Base-by-base conservation (phyloP, 2,329 filamentous ascomycete genomes). In the Cladobotryum protrusum region DNA sequence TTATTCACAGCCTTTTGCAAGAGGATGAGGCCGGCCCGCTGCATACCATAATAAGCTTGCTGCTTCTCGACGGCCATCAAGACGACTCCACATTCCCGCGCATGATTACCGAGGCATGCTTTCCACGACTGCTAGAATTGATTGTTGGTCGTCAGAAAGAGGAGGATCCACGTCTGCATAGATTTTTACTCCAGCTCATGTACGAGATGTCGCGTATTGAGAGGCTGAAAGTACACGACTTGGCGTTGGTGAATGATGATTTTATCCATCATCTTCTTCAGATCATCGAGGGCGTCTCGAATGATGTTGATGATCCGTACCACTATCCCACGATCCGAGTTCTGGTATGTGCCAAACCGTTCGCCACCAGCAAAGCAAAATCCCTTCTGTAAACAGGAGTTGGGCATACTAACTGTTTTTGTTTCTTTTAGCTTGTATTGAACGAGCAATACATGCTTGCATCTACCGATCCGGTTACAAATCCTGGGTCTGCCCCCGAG, bases 381-480 rank as follows among this genome's bases (percentile, higher is more conserved):
- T 29, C 24, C 24, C 24, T 9, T 29, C 24, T 29, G 39, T 17
- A 17, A 8, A 13, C n/a, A 19, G 33, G 15, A n/a, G 14, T n/a
- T 5, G 14, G 11, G 32, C 13, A 40, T 24, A 50, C 59, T 63
- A 45, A 64, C 57, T 33, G 7, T 4, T 11, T 43, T n/a, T n/a
- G n/a, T n/a, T n/a, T n/a, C n/a, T n/a, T n/a, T 45, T 57, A 95
- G 89, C 80, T 99, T 59, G 91, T 97, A 24, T 72, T 99, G 56
- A 99, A 99, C 68, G 93, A 99, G 68, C 93, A 99, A 69, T 99
- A 96, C 69, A 95, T 99, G 87, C 84, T 97, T 49, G 76, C 82
- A 17, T 81, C 74, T 59, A 87, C 78, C 52, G 79, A 75, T 29
- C 67, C 73, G 3, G 69, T 69, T 17, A 63, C 65, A 33, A 69